phyloP scores from a whole-genome alignment of 192 early-diverging fungal species.

The Backusella tuberculispora region DNA sequence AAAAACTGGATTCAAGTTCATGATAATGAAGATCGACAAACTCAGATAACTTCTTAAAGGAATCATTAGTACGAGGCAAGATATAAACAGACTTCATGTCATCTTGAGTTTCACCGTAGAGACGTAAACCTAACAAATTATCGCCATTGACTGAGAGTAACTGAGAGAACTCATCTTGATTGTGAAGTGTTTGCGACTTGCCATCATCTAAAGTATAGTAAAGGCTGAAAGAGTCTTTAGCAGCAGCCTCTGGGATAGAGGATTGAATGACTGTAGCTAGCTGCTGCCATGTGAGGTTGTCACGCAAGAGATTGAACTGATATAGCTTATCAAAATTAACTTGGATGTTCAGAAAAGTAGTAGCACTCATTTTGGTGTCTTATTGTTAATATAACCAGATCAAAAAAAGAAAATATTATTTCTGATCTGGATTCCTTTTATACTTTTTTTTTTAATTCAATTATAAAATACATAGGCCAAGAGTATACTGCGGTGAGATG shows the following conservation, averaged over 20 bases:
- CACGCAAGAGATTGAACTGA: constrained; percentile 7
- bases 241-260: neutral
- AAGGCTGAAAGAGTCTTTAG: neutral
- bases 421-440: neutral
- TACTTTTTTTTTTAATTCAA: neutral
- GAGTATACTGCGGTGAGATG: neutral
- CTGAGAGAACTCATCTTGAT: neutral
- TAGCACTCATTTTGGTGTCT: neutral
- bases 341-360: constrained; percentile 4
- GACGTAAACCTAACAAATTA: neutral
- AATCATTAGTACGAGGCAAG: neutral
- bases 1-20: neutral
- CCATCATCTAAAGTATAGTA: neutral
- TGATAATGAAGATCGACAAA: neutral
- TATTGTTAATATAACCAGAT: neutral
- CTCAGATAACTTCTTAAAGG: neutral
- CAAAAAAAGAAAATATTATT: neutral
- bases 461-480: neutral
- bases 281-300: neutral
- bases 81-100: neutral
- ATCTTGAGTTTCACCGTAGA: neutral
- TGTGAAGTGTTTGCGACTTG: neutral
- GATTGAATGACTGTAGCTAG: neutral
- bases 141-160: neutral
- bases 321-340: constrained; percentile 4